Base-by-base conservation (phyloP, 345 rosid species). In the Gossypium longicalyx region DNA sequence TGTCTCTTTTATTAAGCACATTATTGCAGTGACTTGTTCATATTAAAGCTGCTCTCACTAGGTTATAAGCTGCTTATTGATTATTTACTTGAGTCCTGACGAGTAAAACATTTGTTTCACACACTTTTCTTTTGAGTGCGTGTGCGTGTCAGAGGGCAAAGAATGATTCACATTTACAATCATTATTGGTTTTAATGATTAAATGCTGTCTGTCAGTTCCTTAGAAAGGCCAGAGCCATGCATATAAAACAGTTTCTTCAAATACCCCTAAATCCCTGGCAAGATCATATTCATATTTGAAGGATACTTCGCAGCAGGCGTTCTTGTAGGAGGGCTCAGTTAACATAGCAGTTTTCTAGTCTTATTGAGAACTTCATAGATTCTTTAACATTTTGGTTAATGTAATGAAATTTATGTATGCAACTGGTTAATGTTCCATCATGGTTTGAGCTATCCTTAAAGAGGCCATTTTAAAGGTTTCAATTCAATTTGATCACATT, bases 391-490 rank as follows among this genome's bases (percentile, higher is more conserved):
- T 45, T 45, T 67, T 23, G 19, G 29, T 45, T 67, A 13, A 45
- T 67, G 19, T 45, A 45, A 43, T 34, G n/a, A 45, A 62, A 67
- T 67, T 67, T 47, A 22, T 45, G n/a, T 45, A 38, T 3, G 1
- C 70, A 44, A 22, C 22, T 45, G 19, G 34, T 45, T 20, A 20
- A 3, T 67, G 29, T 45, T 67, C 22, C 54, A 12, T 67, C 48
- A 34, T 9, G 34, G 54, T 67, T 67, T 45, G 71, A 25, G 71
- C n/a, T 67, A 45, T 66, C 52, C 15, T 44, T 66, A 45, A 66
- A 20, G n/a, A 20, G 38, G 16, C 49, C 23, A 22, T 43, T 44
- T 12, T 44, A 44, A 43, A 67, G 34, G 47, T 22, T 45, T 45
- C 71, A 67, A 7, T 67, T 45, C 2, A 5, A 45, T 67, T 44